These are phyloP conservation scores for Paxillus rubicundulus DNA, from an alignment of 768 basidiomycete species.

Conservation along the genomic window DNA sequence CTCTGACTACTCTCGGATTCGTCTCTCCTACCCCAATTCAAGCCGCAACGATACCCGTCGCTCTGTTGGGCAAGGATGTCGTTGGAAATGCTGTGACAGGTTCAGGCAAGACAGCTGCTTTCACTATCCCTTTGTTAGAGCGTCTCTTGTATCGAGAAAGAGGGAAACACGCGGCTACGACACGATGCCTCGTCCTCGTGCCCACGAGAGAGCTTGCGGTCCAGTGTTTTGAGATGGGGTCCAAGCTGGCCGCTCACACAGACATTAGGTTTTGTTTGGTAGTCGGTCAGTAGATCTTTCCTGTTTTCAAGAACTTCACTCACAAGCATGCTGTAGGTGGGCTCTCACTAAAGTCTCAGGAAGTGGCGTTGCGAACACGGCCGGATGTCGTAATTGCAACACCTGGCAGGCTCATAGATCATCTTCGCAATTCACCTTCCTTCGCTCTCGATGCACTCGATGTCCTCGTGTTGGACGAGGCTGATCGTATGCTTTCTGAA, in stretches of 20 bases:
- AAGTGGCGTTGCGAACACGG: conserved; percentile 74
- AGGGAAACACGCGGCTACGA: conserved; percentile 81
- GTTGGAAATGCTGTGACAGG: conserved; percentile 96
- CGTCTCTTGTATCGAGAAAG: conserved; percentile 90
- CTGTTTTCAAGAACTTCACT: neutral
- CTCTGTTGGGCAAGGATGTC: conserved; percentile 91
- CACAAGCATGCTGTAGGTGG: conserved; percentile 57
- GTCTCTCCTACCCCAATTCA: conserved; percentile 93
- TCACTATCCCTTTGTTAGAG: conserved; percentile 92
- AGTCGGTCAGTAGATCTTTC: conserved; percentile 61
- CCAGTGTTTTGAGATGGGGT: conserved; percentile 92
- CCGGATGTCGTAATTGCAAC: conserved; percentile 97
- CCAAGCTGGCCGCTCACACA: conserved; percentile 78
- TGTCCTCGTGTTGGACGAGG: conserved; percentile 93
- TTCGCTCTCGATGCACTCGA: conserved; percentile 93
- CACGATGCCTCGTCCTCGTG: conserved; percentile 86
- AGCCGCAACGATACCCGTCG: conserved; percentile 89
- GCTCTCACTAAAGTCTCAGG: conserved; percentile 90
- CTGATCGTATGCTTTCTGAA: conserved; percentile 94
- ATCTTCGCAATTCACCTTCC: conserved; percentile 90
- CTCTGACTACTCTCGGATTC: conserved; percentile 80
- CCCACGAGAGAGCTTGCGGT: conserved; percentile 96
- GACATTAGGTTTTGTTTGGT: conserved; percentile 90
- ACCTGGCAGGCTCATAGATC: conserved; percentile 96
- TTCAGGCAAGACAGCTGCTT: conserved; percentile 98